Evolutionary conservation across 2,329 filamentous ascomycete genomes (phyloP).

Genomic region (Cercospora janseana): DNA sequence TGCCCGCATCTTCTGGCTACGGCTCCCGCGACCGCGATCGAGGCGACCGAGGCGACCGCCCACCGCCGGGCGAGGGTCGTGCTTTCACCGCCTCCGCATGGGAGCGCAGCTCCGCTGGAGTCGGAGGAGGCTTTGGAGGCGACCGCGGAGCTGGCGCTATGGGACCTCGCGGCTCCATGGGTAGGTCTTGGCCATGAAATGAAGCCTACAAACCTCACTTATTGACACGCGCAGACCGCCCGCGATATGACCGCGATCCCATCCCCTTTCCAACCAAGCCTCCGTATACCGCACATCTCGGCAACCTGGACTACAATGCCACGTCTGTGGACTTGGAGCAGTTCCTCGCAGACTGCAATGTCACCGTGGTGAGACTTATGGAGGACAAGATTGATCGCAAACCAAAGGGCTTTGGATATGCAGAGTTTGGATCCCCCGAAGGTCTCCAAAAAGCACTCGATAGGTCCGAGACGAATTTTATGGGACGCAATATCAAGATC

Average conservation of each 20-base stretch:
- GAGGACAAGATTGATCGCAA: conserved; percentile 92
- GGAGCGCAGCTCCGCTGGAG: conserved; percentile 29
- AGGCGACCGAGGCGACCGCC: conserved; percentile 22
- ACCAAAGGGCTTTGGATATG: conserved; percentile 97
- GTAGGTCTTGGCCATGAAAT: conserved; percentile 21
- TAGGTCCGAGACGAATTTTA: conserved; percentile 76
- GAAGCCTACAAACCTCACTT: conserved; percentile 4
- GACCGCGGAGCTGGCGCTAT: conserved; percentile 22
- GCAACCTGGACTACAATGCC: conserved; percentile 94
- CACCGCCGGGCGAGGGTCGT: conserved; percentile 44
- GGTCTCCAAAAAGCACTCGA: conserved; percentile 87
- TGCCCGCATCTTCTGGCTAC: conserved; percentile 25
- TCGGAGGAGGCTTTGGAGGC: conserved; percentile 25
- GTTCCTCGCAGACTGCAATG: conserved; percentile 80
- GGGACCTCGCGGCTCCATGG: conserved; percentile 33
- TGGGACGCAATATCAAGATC: conserved; percentile 85
- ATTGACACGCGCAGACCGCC: conserved; percentile 36
- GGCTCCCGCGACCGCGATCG: conserved; percentile 31
- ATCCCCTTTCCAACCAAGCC: conserved; percentile 87
- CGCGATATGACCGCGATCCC: conserved; percentile 61
- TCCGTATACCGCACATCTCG: conserved; percentile 91
- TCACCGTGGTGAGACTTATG: conserved; percentile 90
- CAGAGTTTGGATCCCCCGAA: conserved; percentile 84
- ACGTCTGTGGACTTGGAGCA: conserved; percentile 77
- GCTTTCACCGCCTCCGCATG: conserved; percentile 43